phyloP scores from a whole-genome alignment of 768 basidiomycete species.

The Panellus pusillus region DNA sequence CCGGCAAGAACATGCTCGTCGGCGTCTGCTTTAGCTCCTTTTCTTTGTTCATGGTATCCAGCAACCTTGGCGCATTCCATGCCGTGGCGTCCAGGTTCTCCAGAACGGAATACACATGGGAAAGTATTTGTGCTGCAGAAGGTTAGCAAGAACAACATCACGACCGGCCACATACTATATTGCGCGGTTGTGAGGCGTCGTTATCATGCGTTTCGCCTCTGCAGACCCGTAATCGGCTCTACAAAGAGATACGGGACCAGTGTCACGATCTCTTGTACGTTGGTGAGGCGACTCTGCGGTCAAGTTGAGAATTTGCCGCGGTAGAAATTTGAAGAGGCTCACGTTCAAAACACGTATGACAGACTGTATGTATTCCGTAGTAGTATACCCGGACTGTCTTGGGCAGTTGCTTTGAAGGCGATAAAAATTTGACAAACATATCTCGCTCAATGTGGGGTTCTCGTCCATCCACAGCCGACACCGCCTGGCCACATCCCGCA shows the following conservation, averaged over 20 bases:
- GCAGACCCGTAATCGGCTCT: constrained; percentile 59
- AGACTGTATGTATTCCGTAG: constrained; percentile 57
- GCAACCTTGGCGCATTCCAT: constrained; percentile 42
- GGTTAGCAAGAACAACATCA: neutral
- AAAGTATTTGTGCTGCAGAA: constrained; percentile 33
- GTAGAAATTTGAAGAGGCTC: neutral
- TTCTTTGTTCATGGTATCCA: constrained; percentile 43
- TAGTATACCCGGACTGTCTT: constrained; percentile 44
- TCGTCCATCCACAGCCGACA: constrained; percentile 40
- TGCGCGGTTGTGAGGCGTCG: constrained; percentile 39
- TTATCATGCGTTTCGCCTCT: constrained; percentile 57
- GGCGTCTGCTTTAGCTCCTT: constrained; percentile 39
- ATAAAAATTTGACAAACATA: constrained; percentile 32
- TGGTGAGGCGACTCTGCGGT: constrained; percentile 64
- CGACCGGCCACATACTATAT: constrained; percentile 41
- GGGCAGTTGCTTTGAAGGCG: neutral
- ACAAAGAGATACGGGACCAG: constrained; percentile 79
- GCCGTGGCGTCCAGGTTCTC: constrained; percentile 29
- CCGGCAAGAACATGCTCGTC: constrained; percentile 64
- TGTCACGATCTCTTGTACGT: constrained; percentile 66
- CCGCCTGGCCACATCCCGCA: constrained; percentile 55
- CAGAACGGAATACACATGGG: constrained; percentile 31
- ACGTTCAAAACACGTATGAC: constrained; percentile 68
- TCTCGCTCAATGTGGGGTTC: constrained; percentile 58
- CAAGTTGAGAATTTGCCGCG: neutral